Base-by-base conservation (phyloP, 371 early-diverging fungal species). In the Mortierella sp. region DNA sequence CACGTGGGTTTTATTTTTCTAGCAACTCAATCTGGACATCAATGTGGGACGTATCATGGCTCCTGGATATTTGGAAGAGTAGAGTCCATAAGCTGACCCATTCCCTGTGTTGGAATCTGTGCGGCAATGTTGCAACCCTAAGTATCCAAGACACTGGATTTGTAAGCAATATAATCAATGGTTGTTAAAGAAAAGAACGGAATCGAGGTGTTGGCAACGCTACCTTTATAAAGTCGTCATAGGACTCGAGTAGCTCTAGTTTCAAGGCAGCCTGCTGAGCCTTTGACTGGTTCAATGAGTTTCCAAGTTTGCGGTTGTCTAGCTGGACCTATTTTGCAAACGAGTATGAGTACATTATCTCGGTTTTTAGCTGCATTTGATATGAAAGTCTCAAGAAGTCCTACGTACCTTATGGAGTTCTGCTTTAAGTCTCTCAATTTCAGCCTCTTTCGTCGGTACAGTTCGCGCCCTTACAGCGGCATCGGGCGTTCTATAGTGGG, bases 381-480 rank as follows among this genome's bases (percentile, higher is more conserved):
- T 6, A 50, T 21, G n/a, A 3, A 4, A 50, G 3, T 16, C 56
- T 29, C 18, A 26, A 14, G 0, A n/a, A 26, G 5, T 23, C 12
- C n/a, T 9, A 4, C 29, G 7, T 71, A 76, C 77, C 55, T 60
- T 52, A 53, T 72, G 68, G 53, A 76, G 46, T n/a, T 71, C 71
- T 56, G 68, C 64, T 50, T 71, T 76, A 28, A 76, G 77, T 53
- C 77, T 45, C 25, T 76, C 68, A 18, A 76, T 68, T 43, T 76
- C 77, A 4, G 72, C 77, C 46, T 76, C 77, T 55, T 76, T 76
- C 30, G 72, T 72, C 0, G 77, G 77, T 6, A 72, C 77, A 52
- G 68, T 61, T 12, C 77, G 77, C 12, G 77, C 77, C 7, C 77
- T 60, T 7, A 76, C 77, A n/a, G 71, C 72, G 9, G 67, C 65